These are phyloP conservation scores for Allantophomopsis lycopodina DNA, from an alignment of 2,329 filamentous ascomycete genomes.

Conservation along the genomic window DNA sequence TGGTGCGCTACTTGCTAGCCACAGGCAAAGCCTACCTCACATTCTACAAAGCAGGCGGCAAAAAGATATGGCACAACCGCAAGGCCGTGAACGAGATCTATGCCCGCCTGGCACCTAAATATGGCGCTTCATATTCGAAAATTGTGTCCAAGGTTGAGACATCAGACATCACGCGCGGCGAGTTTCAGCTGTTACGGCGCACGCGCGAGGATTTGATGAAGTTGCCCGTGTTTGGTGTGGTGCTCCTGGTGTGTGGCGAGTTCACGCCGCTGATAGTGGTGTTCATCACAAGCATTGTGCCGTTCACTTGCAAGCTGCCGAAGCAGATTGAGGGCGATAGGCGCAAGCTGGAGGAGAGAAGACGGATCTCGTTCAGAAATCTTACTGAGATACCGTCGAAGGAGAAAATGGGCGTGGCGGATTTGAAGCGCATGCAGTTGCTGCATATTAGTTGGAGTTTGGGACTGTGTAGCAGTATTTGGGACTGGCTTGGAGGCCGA, in stretches of 20 bases:
- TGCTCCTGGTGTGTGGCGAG: slow-evolving; percentile 72
- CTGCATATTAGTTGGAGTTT: slow-evolving; percentile 25
- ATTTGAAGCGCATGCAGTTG: slow-evolving; percentile 22
- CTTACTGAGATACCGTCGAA: slow-evolving; percentile 14
- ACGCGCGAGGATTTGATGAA: slow-evolving; percentile 61
- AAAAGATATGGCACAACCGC: slow-evolving; percentile 58
- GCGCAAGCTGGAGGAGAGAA: slow-evolving; percentile 36
- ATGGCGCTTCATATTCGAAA: slow-evolving; percentile 16
- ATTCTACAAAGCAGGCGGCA: slow-evolving; percentile 83
- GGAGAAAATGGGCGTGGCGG: slow-evolving; percentile 9
- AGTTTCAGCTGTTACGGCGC: slow-evolving; percentile 58
- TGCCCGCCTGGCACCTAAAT: slow-evolving; percentile 28
- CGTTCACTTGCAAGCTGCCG: slow-evolving; percentile 73
- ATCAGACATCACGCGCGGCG: slow-evolving; percentile 29
- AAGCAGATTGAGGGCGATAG: slow-evolving; percentile 50
- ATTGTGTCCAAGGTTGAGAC: too few species aligned
- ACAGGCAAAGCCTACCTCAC: slow-evolving; percentile 59
- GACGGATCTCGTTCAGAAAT: slow-evolving; percentile 32
- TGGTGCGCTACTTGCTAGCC: slow-evolving; percentile 19
- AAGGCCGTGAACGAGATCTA: slow-evolving; percentile 28
- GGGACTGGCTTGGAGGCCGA: slow-evolving; percentile 27
- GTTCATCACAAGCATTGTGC: slow-evolving; percentile 56
- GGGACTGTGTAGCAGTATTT: slow-evolving; percentile 24
- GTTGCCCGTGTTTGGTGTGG: slow-evolving; percentile 62
- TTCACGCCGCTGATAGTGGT: slow-evolving; percentile 72